A percentile compares a stretch with the other conserved stretches of the same genome.
These are phyloP conservation scores for Populus hybrid DNA, from an alignment of 441 rosid species.

Conservation along the genomic window DNA sequence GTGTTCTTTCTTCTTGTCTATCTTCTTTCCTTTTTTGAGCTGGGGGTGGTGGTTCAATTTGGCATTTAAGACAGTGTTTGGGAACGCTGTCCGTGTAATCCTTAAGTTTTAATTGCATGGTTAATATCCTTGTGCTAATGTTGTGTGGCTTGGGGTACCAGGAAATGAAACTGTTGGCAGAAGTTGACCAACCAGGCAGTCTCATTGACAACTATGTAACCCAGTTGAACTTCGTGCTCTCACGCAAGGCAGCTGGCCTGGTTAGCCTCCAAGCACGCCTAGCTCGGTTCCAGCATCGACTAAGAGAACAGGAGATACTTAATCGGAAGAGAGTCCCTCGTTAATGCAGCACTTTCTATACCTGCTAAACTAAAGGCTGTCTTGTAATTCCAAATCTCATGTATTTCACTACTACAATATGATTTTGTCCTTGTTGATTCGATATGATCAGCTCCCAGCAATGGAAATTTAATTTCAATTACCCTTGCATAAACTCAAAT, in stretches of 20 bases:
- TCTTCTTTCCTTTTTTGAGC: background rate
- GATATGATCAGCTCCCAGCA: background rate
- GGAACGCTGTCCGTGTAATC: background rate
- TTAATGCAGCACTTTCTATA: conserved; percentile 18
- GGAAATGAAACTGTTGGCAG: conserved; percentile 98
- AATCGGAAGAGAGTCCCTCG: conserved; percentile 88
- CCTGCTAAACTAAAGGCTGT: conserved; percentile 9
- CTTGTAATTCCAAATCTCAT: conserved; percentile 25
- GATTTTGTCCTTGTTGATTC: conserved; percentile 7
- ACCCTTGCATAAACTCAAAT: background rate
- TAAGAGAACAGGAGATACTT: conserved; percentile 92
- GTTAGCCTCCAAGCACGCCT: conserved; percentile 96
- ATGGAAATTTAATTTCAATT: background rate
- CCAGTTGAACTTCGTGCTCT: conserved; percentile 80
- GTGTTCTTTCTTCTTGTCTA: background rate
- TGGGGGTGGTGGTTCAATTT: background rate
- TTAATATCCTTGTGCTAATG: background rate
- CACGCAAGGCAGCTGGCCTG: conserved; percentile 95
- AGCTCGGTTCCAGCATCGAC: conserved; percentile 94
- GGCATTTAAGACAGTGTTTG: background rate
- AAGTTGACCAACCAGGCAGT: conserved; percentile 98
- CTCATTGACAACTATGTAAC: conserved; percentile 84
- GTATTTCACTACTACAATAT: conserved; percentile 2
- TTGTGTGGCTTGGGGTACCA: conserved; percentile 24
- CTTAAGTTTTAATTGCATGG: background rate